These are phyloP conservation scores for Calonectria crousiana DNA, from an alignment of 2,329 filamentous ascomycete genomes.

Conservation along the genomic window DNA sequence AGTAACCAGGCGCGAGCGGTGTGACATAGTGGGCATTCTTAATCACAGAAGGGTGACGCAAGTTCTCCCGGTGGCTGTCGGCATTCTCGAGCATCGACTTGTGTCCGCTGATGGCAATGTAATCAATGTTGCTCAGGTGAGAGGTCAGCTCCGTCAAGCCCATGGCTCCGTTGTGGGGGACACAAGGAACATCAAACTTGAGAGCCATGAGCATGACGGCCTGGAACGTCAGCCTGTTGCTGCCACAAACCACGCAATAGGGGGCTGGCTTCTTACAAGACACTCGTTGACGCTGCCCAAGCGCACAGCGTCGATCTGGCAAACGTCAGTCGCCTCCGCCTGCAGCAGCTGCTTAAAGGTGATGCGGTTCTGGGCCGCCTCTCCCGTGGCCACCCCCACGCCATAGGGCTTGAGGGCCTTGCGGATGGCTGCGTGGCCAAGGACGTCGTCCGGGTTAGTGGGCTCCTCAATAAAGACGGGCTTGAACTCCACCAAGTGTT, in stretches of 20 bases:
- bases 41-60: constrained; percentile 83
- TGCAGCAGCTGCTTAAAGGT: constrained; percentile 93
- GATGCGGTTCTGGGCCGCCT: constrained; percentile 96
- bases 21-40: constrained; percentile 90
- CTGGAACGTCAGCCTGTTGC: constrained; percentile 4
- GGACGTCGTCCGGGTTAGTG: constrained; percentile 88
- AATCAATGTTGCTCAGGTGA: constrained; percentile 92
- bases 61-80: constrained; percentile 94
- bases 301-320: constrained; percentile 91
- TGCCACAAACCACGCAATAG: neutral
- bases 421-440: constrained; percentile 87
- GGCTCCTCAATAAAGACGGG: constrained; percentile 97
- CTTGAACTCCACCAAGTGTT: constrained; percentile 82
- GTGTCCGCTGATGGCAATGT: constrained; percentile 86
- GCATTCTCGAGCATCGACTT: constrained; percentile 89
- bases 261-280: constrained; percentile 53
- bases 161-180: constrained; percentile 90
- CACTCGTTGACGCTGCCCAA: constrained; percentile 93
- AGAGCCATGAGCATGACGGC: constrained; percentile 91
- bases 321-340: constrained; percentile 84
- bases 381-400: constrained; percentile 89
- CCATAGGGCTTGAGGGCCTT: constrained; percentile 80
- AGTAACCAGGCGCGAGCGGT: constrained; percentile 77
- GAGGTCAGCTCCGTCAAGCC: constrained; percentile 94
- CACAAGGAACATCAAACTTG: constrained; percentile 83